Conservation (phyloP, 176 grass and related monocot genomes). For the Zoysia pacifica region DNA sequence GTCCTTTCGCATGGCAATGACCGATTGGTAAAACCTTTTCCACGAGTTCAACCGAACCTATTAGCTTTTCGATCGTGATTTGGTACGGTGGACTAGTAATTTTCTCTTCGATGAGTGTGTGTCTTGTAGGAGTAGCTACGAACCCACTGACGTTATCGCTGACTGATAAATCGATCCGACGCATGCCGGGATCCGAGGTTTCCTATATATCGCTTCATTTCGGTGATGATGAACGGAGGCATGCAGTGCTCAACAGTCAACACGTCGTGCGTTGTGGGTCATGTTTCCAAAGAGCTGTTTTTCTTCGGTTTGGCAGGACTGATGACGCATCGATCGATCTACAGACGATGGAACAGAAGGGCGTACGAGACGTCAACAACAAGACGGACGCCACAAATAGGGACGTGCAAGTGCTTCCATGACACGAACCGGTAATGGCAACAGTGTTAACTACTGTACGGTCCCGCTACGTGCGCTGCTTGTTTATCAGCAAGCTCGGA, state of each 20-base stretch:
- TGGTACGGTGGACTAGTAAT: conserved; percentile 3
- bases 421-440: too few relatives aligned
- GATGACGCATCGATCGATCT: too few relatives aligned
- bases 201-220: not conserved
- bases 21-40: not conserved
- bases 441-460: too few relatives aligned
- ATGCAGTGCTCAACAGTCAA: not conserved
- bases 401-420: too few relatives aligned
- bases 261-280: not conserved
- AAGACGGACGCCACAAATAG: too few relatives aligned
- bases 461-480: too few relatives aligned
- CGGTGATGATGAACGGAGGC: not conserved
- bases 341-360: too few relatives aligned
- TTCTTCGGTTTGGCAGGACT: not conserved
- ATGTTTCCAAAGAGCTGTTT: not conserved
- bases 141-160: not conserved
- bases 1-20: not conserved
- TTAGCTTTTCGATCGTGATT: conserved; percentile 16
- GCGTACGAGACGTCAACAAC: too few relatives aligned
- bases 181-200: not conserved
- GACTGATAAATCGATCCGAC: not conserved
- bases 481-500: too few relatives aligned
- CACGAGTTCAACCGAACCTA: not conserved
- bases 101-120: not conserved
- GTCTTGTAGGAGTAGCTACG: not conserved